A percentile compares a stretch with the other conserved stretches of the same genome.
phyloP scores from a whole-genome alignment of 139 green algal species.

The Monoraphidium neglectum region DNA sequence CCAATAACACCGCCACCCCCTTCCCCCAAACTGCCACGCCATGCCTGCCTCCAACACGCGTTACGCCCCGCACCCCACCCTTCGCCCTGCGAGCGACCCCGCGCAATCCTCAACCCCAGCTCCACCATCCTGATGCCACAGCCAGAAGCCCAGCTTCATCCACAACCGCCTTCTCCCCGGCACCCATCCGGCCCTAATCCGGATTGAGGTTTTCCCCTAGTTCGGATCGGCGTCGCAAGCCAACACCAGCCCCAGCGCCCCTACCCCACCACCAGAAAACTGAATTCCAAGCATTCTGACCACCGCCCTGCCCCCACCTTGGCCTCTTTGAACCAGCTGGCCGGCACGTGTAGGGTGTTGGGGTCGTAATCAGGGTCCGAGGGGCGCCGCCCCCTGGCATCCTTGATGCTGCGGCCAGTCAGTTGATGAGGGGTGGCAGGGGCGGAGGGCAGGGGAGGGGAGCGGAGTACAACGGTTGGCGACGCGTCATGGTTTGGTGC shows the following conservation, averaged over 20 bases:
- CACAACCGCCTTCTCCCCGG: no score
- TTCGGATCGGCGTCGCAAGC: neutral
- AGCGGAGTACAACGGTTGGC: neutral
- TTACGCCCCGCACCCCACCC: no score
- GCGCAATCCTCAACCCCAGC: no score
- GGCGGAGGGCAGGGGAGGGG: neutral
- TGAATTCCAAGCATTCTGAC: neutral
- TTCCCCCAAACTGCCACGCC: no score
- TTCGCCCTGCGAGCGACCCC: no score
- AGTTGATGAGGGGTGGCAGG: neutral
- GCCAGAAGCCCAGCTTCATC: no score
- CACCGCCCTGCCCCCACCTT: conserved; percentile 33
- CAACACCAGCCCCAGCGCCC: neutral
- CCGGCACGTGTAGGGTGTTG: conserved; percentile 81
- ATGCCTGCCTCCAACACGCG: no score
- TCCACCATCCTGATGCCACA: no score
- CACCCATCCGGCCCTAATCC: no score
- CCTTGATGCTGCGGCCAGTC: conserved; percentile 48
- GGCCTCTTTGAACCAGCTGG: conserved; percentile 69
- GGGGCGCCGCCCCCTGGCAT: conserved; percentile 56
- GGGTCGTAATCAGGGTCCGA: conserved; percentile 76
- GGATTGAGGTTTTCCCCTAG: no score
- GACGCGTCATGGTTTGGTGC: neutral
- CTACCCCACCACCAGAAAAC: neutral
- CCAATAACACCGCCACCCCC: no score